A percentile compares a stretch with the other conserved stretches of the same genome.
These are phyloP conservation scores for Xylariaceae sp. DNA, from an alignment of 2,329 filamentous ascomycete genomes.

Conservation along the genomic window DNA sequence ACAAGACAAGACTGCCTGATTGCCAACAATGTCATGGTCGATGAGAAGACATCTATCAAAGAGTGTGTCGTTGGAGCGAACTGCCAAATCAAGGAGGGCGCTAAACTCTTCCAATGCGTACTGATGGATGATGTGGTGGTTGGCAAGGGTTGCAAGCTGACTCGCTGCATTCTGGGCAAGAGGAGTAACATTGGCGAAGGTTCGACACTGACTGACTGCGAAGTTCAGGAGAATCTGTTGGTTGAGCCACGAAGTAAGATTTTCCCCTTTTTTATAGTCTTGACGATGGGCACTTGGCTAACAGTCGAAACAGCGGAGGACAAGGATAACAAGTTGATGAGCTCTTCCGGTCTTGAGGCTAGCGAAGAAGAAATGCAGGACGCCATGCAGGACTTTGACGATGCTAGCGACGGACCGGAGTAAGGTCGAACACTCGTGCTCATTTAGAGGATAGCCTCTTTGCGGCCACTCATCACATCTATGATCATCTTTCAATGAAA, in stretches of 20 bases:
- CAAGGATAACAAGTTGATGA: slow-evolving; percentile 63
- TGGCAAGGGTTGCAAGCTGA: slow-evolving; percentile 77
- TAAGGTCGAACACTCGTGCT: slow-evolving; percentile 3
- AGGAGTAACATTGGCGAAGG: slow-evolving; percentile 78
- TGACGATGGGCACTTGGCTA: slow-evolving; percentile 18
- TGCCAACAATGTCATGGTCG: slow-evolving; percentile 81
- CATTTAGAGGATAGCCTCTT: background rate
- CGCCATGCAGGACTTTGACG: slow-evolving; percentile 34
- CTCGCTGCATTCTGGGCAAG: slow-evolving; percentile 79
- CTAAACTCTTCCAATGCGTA: slow-evolving; percentile 78
- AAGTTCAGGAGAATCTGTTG: slow-evolving; percentile 85
- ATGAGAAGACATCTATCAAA: slow-evolving; percentile 88
- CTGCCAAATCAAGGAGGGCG: slow-evolving; percentile 81
- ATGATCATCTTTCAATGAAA: background rate
- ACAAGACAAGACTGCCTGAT: slow-evolving; percentile 77
- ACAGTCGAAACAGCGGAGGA: slow-evolving; percentile 50
- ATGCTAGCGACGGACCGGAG: slow-evolving; percentile 13
- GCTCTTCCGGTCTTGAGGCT: slow-evolving; percentile 59
- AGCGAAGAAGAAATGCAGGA: slow-evolving; percentile 56
- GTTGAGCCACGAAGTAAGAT: slow-evolving; percentile 70
- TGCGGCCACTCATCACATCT: background rate
- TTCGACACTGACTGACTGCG: slow-evolving; percentile 76
- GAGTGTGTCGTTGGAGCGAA: slow-evolving; percentile 83
- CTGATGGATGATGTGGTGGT: slow-evolving; percentile 89
- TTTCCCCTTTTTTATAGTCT: slow-evolving; percentile 7